These are phyloP conservation scores for Magnolia sinica DNA, from an alignment of 164 flowering plant genomes.

Conservation along the genomic window DNA sequence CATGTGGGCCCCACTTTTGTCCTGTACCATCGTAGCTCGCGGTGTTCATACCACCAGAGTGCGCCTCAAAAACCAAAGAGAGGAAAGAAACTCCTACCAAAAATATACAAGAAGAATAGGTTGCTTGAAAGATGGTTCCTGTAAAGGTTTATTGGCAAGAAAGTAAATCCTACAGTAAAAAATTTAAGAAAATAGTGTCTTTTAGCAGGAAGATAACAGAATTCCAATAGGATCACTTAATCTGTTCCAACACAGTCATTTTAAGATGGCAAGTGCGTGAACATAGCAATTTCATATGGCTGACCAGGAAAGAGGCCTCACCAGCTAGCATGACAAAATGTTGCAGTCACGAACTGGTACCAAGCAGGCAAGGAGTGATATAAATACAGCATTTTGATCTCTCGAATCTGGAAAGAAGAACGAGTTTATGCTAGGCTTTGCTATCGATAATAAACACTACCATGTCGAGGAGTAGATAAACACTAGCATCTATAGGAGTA, in stretches of 20 bases:
- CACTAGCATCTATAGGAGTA: too few species aligned
- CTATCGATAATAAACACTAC: neutral
- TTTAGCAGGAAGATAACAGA: neutral
- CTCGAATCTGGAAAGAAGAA: constrained; percentile 5
- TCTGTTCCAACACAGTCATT: neutral
- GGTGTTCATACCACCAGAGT: too few species aligned
- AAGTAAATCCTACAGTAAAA: constrained; percentile 7
- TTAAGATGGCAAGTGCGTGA: neutral
- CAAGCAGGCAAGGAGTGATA: constrained; percentile 80
- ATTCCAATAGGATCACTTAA: neutral
- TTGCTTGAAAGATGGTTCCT: constrained; percentile 99
- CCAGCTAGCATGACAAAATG: constrained; percentile 98
- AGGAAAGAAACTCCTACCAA: constrained; percentile 51
- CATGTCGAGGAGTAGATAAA: too few species aligned
- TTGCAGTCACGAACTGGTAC: constrained; percentile 93
- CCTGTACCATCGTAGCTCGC: too few species aligned
- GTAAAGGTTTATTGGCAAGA: constrained; percentile 20
- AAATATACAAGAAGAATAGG: constrained; percentile 92
- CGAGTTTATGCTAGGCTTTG: neutral
- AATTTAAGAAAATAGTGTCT: neutral
- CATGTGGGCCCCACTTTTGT: too few species aligned
- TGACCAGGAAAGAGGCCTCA: constrained; percentile 30
- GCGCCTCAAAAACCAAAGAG: neutral
- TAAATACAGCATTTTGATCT: constrained; percentile 44
- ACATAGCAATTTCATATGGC: neutral